These are phyloP conservation scores for Arthonia radiata DNA, from an alignment of 495 filamentous ascomycete genomes.

Conservation along the genomic window DNA sequence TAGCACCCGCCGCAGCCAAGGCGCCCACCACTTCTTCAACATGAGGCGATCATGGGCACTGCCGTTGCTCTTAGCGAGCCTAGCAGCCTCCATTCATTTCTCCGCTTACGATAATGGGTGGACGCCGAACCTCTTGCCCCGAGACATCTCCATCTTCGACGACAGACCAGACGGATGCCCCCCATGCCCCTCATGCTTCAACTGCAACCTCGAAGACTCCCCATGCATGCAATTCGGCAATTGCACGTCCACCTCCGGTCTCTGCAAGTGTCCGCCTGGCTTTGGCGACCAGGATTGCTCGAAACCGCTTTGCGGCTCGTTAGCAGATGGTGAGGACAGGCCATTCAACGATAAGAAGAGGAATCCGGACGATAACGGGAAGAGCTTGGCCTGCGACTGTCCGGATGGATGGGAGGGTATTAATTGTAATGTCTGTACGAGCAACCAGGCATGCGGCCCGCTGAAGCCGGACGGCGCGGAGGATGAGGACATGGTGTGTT, in stretches of 20 bases:
- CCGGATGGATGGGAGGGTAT: conserved; percentile 92
- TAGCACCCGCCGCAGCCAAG: too few species aligned
- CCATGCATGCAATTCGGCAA: conserved; percentile 67
- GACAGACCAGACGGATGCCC: conserved; percentile 36
- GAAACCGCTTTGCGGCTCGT: conserved; percentile 67
- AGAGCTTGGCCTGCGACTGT: conserved; percentile 64
- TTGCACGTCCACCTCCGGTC: conserved; percentile 69
- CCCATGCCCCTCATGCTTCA: conserved; percentile 59
- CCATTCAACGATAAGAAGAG: conserved; percentile 22
- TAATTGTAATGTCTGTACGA: conserved; percentile 91
- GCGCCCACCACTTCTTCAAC: too few species aligned
- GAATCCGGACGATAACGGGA: too few species aligned
- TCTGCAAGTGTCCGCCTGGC: conserved; percentile 74
- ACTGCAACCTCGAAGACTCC: conserved; percentile 85
- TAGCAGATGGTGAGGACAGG: conserved; percentile 53
- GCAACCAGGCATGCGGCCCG: conserved; percentile 56
- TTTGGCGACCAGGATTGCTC: conserved; percentile 88
- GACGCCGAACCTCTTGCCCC: conserved; percentile 5
- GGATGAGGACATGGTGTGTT: conserved; percentile 67
- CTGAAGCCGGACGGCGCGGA: conserved; percentile 57
- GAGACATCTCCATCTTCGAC: conserved; percentile 23
- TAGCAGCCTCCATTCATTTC: too few species aligned
- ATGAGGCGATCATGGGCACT: too few species aligned
- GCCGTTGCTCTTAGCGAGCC: too few species aligned
- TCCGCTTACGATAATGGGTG: too few species aligned